Evolutionary conservation across 805 yeast genomes (phyloP), one percentile per base, ranked within the genome.

Genomic region (Tetrapisispora fleetii): DNA sequence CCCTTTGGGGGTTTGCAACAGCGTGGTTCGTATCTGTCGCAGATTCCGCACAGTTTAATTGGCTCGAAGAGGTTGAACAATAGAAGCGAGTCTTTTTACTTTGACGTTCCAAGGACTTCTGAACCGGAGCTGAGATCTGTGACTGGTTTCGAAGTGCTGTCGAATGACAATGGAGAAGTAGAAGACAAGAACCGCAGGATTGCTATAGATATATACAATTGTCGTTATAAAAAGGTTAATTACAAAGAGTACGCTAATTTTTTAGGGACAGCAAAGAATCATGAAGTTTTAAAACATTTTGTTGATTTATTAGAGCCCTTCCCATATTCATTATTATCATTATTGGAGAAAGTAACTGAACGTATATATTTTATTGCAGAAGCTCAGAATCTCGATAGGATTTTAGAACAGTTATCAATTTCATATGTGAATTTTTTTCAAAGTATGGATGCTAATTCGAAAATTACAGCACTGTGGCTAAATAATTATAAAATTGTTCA

Each of bases 301-400:
- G 60, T 77, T 63, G 46, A 52, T 2, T 52, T 72, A 16, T 69
- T 75, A 47, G 57, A 63, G 38, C 76, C 76, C 47, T 67, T 74
- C 63, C 72, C 74, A 43, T 57, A 69, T n/a, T 76, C 78, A 49
- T 65, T 87, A 42, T 67, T 85, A 39, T 63, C 65, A 2, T 71
- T 88, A 1, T 71, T 88, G 17, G 68, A 88, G 32, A 63, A 64
- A 41, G 67, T 87, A 32, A 86, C 95, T 54, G 73, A 75, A 37
- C 77, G 73, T 54, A 60, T 87, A n/a, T 83, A 82, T 64, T 73
- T 88, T 57, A 79, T 79, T 58, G 95, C 91, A 7, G 95, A 88
- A 65, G 80, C 93, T 2, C 90, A 84, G 57, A 84, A 83, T 57
- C 79, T 87, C 46, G 93, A 86, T 64, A 74, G 85, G 44, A 75